Evolutionary conservation across 768 basidiomycete species (phyloP).

Genomic region (Leccinum boreale): DNA sequence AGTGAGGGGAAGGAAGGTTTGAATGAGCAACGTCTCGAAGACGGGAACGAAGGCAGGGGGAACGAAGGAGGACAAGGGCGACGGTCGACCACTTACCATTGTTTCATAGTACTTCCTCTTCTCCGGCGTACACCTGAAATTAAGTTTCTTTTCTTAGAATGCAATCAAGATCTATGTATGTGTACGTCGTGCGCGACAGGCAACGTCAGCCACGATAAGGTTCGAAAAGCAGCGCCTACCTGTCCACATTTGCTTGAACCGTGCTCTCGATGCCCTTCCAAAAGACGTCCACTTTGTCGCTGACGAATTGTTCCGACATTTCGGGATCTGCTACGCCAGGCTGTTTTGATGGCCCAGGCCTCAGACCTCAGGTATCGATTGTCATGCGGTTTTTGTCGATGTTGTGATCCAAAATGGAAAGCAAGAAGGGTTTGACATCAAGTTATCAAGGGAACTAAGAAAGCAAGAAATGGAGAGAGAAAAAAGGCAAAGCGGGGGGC

Average conservation of each 20-base stretch:
- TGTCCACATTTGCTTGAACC: conserved; percentile 63
- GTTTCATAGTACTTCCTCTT: too few relatives aligned
- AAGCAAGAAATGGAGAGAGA: not conserved
- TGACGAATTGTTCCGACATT: too few relatives aligned
- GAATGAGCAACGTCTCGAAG: not conserved
- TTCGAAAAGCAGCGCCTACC: conserved; percentile 34
- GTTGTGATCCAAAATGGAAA: not conserved
- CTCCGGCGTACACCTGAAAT: conserved; percentile 74
- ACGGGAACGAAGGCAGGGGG: too few relatives aligned
- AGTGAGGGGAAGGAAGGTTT: not conserved
- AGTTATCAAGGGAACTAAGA: not conserved
- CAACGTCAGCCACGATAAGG: not conserved
- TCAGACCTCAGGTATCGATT: too few relatives aligned
- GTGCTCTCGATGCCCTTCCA: conserved; percentile 75
- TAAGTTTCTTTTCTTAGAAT: conserved; percentile 72
- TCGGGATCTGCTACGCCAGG: conserved; percentile 74
- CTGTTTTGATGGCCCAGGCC: conserved; percentile 40
- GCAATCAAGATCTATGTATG: conserved; percentile 57
- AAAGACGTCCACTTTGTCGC: conserved; percentile 73
- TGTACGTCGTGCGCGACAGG: not conserved
- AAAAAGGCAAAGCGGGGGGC: too few relatives aligned
- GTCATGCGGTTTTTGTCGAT: too few relatives aligned
- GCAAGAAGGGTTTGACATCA: too few relatives aligned
- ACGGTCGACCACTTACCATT: conserved; percentile 51
- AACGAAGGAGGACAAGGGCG: not conserved